phyloP scores from a whole-genome alignment of 805 yeast genomes.

The Yarrowia sp. region DNA sequence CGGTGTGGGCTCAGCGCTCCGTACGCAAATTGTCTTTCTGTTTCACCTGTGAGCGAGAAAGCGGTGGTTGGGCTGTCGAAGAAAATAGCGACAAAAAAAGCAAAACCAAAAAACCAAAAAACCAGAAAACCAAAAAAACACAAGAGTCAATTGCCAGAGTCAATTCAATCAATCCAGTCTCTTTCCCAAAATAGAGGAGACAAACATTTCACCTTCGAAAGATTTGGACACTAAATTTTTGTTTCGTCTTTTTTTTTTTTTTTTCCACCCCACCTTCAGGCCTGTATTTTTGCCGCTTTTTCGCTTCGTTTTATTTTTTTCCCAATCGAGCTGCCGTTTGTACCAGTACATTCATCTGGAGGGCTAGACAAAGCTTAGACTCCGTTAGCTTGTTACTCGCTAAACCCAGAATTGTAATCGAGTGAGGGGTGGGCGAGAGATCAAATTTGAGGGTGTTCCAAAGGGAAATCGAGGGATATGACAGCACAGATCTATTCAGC shows the following conservation, averaged over 20 bases:
- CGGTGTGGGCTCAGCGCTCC: neutral
- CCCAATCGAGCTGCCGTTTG: conserved; percentile 3
- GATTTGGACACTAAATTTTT: no score
- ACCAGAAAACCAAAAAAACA: neutral
- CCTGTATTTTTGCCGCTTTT: neutral
- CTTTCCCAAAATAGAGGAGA: no score
- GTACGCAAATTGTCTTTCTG: neutral
- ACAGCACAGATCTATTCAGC: neutral
- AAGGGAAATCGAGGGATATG: neutral
- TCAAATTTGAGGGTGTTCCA: neutral
- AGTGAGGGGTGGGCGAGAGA: neutral
- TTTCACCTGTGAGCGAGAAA: neutral
- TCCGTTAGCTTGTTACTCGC: neutral
- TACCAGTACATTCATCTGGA: neutral
- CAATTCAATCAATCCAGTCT: neutral
- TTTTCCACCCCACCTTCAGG: neutral
- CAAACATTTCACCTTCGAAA: no score
- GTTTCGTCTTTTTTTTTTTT: no score
- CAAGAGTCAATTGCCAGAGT: no score
- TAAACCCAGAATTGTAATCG: conserved; percentile 7
- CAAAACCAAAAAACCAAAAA: neutral
- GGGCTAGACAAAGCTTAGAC: neutral
- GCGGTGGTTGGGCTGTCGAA: neutral
- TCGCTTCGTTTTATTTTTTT: neutral
- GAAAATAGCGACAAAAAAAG: neutral